Conservation (phyloP, 441 rosid genomes). For the Syzygium malaccense region DNA sequence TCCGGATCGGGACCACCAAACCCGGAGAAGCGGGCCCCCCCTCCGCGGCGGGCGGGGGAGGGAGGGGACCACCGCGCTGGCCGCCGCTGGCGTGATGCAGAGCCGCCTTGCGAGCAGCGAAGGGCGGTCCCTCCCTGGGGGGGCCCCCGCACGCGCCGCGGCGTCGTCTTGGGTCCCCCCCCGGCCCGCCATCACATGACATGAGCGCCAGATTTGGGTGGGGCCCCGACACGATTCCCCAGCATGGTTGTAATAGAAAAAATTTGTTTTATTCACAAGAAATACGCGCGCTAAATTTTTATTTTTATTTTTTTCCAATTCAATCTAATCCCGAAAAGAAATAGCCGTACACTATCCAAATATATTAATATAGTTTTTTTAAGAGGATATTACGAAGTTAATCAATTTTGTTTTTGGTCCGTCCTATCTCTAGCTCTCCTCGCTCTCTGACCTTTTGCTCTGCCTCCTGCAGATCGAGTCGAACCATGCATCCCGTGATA, state of each 20-base stretch:
- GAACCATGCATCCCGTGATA: too few relatives aligned
- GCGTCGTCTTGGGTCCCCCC: background rate
- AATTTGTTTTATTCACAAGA: background rate
- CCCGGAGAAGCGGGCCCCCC: background rate
- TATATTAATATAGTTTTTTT: background rate
- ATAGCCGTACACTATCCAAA: background rate
- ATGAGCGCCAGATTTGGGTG: background rate
- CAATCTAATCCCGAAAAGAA: background rate
- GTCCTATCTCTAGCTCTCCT: too few relatives aligned
- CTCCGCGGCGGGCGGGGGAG: too few relatives aligned
- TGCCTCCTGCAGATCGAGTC: too few relatives aligned
- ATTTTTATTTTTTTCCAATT: background rate
- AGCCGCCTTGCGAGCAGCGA: constrained; percentile 7
- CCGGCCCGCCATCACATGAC: background rate
- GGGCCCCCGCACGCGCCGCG: background rate
- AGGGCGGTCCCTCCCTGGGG: background rate
- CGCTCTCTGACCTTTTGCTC: too few relatives aligned
- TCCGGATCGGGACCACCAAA: background rate
- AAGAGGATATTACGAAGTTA: background rate
- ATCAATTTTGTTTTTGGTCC: too few relatives aligned
- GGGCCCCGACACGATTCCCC: background rate
- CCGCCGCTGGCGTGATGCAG: background rate
- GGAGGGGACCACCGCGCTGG: background rate
- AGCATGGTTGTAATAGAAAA: background rate
- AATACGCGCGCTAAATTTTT: background rate